Evolutionary conservation across 2,329 filamentous ascomycete species (phyloP), one percentile per base, ranked within the genome.

Genomic region (Raffaelea albimanens): DNA sequence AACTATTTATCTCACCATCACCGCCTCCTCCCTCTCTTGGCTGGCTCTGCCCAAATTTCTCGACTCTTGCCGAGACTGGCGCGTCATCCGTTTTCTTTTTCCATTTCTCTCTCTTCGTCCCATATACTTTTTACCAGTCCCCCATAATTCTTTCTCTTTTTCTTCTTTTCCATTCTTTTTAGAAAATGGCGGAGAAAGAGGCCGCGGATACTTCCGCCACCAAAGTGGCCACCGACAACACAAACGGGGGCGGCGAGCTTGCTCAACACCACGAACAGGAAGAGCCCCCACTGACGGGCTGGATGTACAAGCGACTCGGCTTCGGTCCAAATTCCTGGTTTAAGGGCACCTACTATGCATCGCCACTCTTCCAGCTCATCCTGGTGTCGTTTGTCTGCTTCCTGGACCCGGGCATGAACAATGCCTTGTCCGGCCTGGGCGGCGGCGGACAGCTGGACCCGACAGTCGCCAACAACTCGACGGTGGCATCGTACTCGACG

Each of bases 331-430:
- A n/a, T n/a, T n/a, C n/a, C 38, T 72, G 73, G n/a, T 66, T 68
- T 43, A 65, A 66, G 50, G 71, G 72, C 53, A 51, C 82, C 9
- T 86, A 80, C 72, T 88, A 84, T 62, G 85, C 85, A 22, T 86
- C 83, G 48, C 85, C 85, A 11, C 76, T 79, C 58, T 64, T 80
- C 45, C 85, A 89, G 65, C 71, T 89, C 36, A 57, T 83, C 52
- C 74, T 88, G 70, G 82, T 89, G 49, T 72, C 80, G 14, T 69
- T 83, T 50, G 80, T 84, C 45, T 83, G 80, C 60, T 84, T 51
- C 49, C 43, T 51, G 38, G 38, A 40, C 38, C 38, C 38, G 38
- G 56, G 56, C 23, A 58, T 58, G 56, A 57, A 48, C 50, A 58
- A 58, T 49, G 56, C 56, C 29, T 46, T 58, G 23, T 44, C 43